A percentile compares a stretch with the other conserved stretches of the same genome.
These are phyloP conservation scores for Aspergillus novoparasiticus DNA, from an alignment of 2,329 filamentous ascomycete genomes.

Conservation along the genomic window DNA sequence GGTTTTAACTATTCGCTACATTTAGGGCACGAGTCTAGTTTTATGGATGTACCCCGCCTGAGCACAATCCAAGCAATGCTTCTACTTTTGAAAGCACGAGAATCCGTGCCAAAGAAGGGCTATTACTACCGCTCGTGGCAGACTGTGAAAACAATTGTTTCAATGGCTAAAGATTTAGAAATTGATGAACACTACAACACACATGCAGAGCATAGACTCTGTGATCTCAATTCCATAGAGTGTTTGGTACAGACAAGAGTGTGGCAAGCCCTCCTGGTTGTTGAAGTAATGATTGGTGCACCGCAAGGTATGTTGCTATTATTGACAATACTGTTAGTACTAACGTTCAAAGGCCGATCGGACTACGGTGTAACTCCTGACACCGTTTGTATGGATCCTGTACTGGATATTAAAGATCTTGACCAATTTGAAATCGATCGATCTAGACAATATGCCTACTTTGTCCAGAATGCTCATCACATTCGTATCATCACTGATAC, in stretches of 20 bases:
- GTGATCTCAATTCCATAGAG: conserved; percentile 69
- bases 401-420: conserved; percentile 63
- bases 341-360: conserved; percentile 62
- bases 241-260: conserved; percentile 83
- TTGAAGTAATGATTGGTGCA: conserved; percentile 90
- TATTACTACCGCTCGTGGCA: conserved; percentile 99
- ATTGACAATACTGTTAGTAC: neutral
- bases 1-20: conserved; percentile 29
- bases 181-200: conserved; percentile 82
- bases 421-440: conserved; percentile 75
- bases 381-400: conserved; percentile 73
- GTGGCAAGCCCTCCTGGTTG: conserved; percentile 85
- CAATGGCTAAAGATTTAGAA: conserved; percentile 90
- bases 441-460: conserved; percentile 82
- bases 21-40: conserved; percentile 83
- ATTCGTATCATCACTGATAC: conserved; percentile 75
- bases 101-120: conserved; percentile 87
- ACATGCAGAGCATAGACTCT: conserved; percentile 72
- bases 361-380: conserved; percentile 76
- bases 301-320: conserved; percentile 71
- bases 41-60: conserved; percentile 86
- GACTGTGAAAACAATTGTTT: conserved; percentile 85
- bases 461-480: conserved; percentile 75
- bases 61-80: conserved; percentile 91
- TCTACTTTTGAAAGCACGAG: conserved; percentile 85